Percentiles rank a stretch among this genome's conserved stretches.
phyloP scores from a whole-genome alignment of 768 basidiomycete genomes.

The Scleroderma bovista region DNA sequence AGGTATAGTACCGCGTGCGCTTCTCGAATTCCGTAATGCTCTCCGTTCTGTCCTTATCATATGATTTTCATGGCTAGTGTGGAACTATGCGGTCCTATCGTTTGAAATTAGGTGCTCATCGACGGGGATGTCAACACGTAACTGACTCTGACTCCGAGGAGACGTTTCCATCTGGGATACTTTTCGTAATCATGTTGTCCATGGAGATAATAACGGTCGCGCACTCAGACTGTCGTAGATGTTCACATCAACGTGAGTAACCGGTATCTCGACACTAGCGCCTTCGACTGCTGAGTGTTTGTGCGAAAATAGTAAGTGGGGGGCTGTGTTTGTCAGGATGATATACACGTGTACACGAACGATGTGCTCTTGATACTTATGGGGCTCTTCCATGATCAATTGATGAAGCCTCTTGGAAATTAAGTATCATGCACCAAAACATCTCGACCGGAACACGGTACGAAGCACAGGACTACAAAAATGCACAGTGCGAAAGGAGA shows the following conservation, averaged over 20 bases:
- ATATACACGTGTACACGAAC: neutral
- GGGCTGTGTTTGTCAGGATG: neutral
- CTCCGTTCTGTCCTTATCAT: conserved; percentile 12
- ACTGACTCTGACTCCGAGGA: conserved; percentile 13
- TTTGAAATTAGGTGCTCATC: conserved; percentile 17
- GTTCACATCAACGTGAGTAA: neutral
- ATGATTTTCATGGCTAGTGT: conserved; percentile 7
- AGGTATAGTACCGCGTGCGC: neutral
- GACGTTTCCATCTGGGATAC: neutral
- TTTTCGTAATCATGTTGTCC: neutral
- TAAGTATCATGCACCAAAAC: neutral
- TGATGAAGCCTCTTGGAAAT: neutral
- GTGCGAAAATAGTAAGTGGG: neutral
- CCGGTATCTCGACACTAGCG: neutral
- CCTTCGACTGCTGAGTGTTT: neutral
- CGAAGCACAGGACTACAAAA: neutral
- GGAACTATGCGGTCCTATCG: neutral
- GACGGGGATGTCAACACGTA: conserved; percentile 2
- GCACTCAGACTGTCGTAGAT: neutral
- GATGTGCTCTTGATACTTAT: neutral
- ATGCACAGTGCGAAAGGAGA: neutral
- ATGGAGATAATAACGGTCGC: neutral
- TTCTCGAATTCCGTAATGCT: conserved; percentile 7
- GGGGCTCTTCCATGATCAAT: neutral
- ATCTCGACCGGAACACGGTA: neutral